These are phyloP conservation scores for Isoetes engelmannii DNA, from an alignment of 83 land plant genomes.

Conservation along the genomic window DNA sequence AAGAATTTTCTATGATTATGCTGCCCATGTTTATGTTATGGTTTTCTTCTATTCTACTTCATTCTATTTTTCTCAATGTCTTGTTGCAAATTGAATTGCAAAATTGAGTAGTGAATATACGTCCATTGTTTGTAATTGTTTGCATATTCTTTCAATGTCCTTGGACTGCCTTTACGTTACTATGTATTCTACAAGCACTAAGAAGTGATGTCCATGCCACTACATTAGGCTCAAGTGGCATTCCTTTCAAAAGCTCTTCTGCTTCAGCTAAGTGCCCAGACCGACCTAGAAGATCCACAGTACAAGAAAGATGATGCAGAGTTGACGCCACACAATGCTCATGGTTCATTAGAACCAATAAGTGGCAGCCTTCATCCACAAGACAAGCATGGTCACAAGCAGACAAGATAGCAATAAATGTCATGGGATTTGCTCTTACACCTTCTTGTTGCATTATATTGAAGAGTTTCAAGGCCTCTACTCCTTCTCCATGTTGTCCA, in stretches of 20 bases:
- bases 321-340: conserved; percentile 31
- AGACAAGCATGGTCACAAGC: conserved; percentile 56
- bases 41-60: too few relatives aligned
- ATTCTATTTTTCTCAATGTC: too few relatives aligned
- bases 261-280: conserved; percentile 38
- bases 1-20: too few relatives aligned
- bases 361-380: conserved; percentile 36
- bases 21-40: too few relatives aligned
- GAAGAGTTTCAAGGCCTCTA: background rate
- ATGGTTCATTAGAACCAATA: conserved; percentile 33
- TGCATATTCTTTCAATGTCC: too few relatives aligned
- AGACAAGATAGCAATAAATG: conserved; percentile 34
- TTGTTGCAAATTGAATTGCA: too few relatives aligned
- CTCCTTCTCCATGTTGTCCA: conserved; percentile 4
- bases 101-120: too few relatives aligned
- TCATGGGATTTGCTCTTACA: background rate
- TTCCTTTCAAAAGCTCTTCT: conserved; percentile 31
- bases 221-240: conserved; percentile 37
- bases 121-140: too few relatives aligned
- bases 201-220: background rate
- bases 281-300: conserved; percentile 49
- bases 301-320: conserved; percentile 50
- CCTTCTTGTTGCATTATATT: background rate
- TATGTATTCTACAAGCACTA: too few relatives aligned
- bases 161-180: too few relatives aligned